A percentile compares a stretch with the other conserved stretches of the same genome.
phyloP scores from a whole-genome alignment of 495 filamentous ascomycete species.

The Saxophila tyrrhenica region DNA sequence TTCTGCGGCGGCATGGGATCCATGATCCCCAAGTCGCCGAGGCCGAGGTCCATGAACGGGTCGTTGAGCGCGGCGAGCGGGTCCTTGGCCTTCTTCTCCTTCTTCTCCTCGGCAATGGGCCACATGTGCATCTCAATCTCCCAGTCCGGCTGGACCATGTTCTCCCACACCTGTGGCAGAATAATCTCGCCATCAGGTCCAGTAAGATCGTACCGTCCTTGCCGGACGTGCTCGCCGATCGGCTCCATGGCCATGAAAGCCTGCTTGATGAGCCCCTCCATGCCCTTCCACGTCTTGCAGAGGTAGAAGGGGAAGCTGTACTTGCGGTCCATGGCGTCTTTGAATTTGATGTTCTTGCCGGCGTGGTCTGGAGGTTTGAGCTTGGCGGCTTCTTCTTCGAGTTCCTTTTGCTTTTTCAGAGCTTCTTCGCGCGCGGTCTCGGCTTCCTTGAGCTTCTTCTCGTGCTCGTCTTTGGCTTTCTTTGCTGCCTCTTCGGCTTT shows the following conservation, averaged over 20 bases:
- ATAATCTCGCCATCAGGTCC: constrained; percentile 81
- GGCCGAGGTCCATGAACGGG: background rate
- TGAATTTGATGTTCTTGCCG: constrained; percentile 61
- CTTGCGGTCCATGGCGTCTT: constrained; percentile 75
- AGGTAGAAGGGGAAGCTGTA: constrained; percentile 76
- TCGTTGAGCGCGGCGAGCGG: background rate
- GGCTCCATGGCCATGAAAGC: constrained; percentile 77
- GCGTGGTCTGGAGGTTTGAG: constrained; percentile 33
- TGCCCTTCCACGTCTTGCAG: constrained; percentile 71
- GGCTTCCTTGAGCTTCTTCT: constrained; percentile 26
- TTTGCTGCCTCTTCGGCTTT: constrained; percentile 18
- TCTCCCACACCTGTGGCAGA: constrained; percentile 78
- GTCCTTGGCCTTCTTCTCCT: background rate
- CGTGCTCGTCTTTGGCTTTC: constrained; percentile 25
- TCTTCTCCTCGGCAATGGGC: constrained; percentile 56
- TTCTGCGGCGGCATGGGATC: background rate
- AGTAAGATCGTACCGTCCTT: constrained; percentile 75
- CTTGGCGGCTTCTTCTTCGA: constrained; percentile 41
- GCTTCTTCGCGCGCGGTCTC: constrained; percentile 36
- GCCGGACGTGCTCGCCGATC: constrained; percentile 69
- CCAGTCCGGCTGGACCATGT: constrained; percentile 77
- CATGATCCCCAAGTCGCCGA: background rate
- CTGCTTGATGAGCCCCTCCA: constrained; percentile 79
- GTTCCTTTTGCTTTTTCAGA: constrained; percentile 38
- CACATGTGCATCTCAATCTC: constrained; percentile 94